Evolutionary conservation across 345 rosid genomes (phyloP).

Genomic region (Salix exigua): DNA sequence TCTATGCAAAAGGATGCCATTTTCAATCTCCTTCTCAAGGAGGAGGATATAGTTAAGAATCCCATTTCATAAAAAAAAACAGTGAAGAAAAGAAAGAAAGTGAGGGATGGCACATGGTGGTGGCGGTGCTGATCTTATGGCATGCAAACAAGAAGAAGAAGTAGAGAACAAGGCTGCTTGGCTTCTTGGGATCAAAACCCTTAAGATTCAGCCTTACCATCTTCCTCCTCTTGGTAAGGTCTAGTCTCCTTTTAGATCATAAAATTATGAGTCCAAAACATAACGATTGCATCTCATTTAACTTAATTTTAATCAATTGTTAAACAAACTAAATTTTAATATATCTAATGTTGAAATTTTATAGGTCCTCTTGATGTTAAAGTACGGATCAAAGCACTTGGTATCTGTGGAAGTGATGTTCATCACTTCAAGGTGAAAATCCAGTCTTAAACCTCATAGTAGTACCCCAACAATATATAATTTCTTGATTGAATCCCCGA

Average conservation of each 20-base stretch:
- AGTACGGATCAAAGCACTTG: constrained; percentile 55
- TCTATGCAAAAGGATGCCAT: background rate
- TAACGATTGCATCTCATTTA: background rate
- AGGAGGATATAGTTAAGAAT: background rate
- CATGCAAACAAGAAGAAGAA: constrained; percentile 15
- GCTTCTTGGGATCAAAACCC: constrained; percentile 55
- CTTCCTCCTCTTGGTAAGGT: constrained; percentile 50
- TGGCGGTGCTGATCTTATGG: background rate
- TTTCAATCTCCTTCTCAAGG: background rate
- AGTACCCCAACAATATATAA: background rate
- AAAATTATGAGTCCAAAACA: no score
- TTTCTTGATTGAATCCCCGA: background rate
- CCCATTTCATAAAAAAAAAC: background rate
- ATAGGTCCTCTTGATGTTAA: constrained; percentile 52
- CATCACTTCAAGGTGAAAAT: constrained; percentile 54
- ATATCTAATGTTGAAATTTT: background rate
- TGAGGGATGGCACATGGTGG: constrained; percentile 19
- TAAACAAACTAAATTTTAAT: background rate
- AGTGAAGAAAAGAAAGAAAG: background rate
- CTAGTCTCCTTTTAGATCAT: background rate
- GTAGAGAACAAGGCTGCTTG: constrained; percentile 59
- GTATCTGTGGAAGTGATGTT: constrained; percentile 68
- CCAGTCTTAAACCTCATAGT: background rate
- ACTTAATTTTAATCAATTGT: background rate
- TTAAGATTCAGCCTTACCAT: constrained; percentile 50